Evolutionary conservation across 73 alveolate genomes (phyloP).

Genomic region (Symbiodinium pilosum): DNA sequence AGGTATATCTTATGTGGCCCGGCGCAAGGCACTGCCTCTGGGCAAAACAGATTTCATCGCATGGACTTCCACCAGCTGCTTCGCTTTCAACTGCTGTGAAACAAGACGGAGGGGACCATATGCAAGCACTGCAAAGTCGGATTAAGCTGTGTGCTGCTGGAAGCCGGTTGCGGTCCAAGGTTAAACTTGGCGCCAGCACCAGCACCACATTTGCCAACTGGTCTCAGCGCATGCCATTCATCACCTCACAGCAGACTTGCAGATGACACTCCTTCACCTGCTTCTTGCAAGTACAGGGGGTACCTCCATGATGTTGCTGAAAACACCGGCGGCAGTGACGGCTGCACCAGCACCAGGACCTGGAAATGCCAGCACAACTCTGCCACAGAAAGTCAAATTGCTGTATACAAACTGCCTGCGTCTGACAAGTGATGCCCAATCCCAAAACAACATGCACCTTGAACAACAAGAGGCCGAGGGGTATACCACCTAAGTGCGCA

Average conservation of each 20-base stretch:
- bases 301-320: conserved; percentile 93
- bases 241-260: conserved; percentile 28
- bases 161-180: neutral
- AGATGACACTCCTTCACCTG: neutral
- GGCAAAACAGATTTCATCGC: neutral
- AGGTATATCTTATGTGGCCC: neutral
- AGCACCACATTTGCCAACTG: neutral
- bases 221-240: conserved; percentile 93
- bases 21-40: no score
- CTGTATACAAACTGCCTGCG: neutral
- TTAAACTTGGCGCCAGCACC: neutral
- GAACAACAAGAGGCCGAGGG: conserved; percentile 86
- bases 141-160: neutral
- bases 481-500: conserved; percentile 68
- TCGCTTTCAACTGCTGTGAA: neutral
- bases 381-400: neutral
- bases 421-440: neutral
- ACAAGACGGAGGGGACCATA: neutral
- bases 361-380: neutral
- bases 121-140: neutral
- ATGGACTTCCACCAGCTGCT: neutral
- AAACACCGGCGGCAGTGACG: conserved; percentile 89
- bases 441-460: conserved; percentile 20
- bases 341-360: conserved; percentile 95
- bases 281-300: neutral